Base-by-base conservation (phyloP, 108 stramenopile species). In the Pseudonitzschia delicatissima region DNA sequence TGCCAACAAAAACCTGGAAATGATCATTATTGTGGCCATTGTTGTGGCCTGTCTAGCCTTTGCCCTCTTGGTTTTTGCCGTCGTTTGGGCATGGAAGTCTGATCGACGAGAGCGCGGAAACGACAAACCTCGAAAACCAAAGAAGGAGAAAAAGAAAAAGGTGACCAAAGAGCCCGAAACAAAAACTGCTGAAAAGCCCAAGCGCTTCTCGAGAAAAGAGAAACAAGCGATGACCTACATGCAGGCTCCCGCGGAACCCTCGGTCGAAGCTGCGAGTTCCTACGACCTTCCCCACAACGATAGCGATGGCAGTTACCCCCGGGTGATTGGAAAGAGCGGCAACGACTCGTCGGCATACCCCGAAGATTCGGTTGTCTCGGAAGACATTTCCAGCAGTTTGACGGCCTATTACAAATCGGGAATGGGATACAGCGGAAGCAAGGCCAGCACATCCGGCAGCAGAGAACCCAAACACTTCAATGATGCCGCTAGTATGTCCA, bases 21-120 rank as follows among this genome's bases (percentile, higher is more conserved):
- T 81, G 49, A 73, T 86, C 33, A 86, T 86, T 61, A 74, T 82
- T 28, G 62, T 77, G 45, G 85, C 85, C 55, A 77, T 86, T 68
- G 78, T 78, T 7, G 76, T 86, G 48, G 85, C 85, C 0, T 79
- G 70, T 55, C 32, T 78, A n/a, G 80, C 85, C 0, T 81, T 81
- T 63, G 42, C 68, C 0, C 64, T 86, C 15, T 55, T 86, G 31
- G 55, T 75, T 34, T 72, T 79, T 48, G 80, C 85, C 18, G 55
- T 86, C 23, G 47, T 72, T 48, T 75, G 82, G 78, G 85, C 85
- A n/a, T 86, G 77, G 76, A 64, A 78, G 25, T 57, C 68, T 17
- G 80, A 81, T 51, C 70, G 61, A 25, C 28, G 15, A 3, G 53
- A 74, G 26, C 68, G 69, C 21, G 28, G 15, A 53, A 11, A n/a